These are phyloP conservation scores for Botryotinia calthae DNA, from an alignment of 2,329 filamentous ascomycete species.

Conservation along the genomic window DNA sequence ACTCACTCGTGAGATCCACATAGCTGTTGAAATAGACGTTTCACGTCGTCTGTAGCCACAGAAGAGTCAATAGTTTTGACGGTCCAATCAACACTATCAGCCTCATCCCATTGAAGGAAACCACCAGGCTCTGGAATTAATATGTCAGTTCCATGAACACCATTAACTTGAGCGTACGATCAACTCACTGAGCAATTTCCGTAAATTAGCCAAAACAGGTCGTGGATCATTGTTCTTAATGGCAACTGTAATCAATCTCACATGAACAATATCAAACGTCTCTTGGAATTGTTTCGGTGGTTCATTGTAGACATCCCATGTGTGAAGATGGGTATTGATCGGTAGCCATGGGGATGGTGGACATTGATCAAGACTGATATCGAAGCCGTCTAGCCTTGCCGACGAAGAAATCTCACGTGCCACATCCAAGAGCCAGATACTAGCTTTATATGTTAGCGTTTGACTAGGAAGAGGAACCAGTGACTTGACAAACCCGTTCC, in stretches of 20 bases:
- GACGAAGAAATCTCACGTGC: not conserved
- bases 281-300: not conserved
- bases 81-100: not conserved
- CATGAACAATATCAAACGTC: not conserved
- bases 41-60: not conserved
- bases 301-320: not conserved
- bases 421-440: not conserved
- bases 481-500: not conserved
- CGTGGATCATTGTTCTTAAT: not conserved
- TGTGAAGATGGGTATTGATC: not conserved
- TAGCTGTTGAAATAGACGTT: not conserved
- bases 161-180: not conserved
- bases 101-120: not conserved
- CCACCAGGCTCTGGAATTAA: not conserved
- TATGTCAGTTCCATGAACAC: not conserved
- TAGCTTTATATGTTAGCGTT: not conserved
- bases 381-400: not conserved
- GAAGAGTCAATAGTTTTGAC: not conserved
- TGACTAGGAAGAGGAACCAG: fast-evolving
- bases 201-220: not conserved
- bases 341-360: not conserved
- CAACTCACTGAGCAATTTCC: not conserved
- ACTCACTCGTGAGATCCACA: not conserved
- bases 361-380: not conserved
- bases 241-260: not conserved